Evolutionary conservation across 2,329 filamentous ascomycete species (phyloP), one percentile per base, ranked within the genome.

Genomic region (Talaromyces sp.): DNA sequence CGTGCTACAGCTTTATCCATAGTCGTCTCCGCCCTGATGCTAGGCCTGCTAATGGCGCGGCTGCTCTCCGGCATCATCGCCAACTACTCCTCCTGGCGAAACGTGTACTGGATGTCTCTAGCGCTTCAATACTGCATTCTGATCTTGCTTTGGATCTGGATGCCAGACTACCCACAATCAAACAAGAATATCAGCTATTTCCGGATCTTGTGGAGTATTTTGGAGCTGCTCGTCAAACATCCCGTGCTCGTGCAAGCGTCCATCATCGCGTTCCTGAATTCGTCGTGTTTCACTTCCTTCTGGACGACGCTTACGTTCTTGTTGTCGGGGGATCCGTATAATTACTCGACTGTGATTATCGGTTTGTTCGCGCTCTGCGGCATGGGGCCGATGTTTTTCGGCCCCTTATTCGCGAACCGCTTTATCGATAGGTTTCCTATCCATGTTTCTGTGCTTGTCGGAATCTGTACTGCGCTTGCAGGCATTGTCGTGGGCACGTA

Each of bases 301-400:
- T 91, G 89, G 89, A 91, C 89, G 0, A 94, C 91, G 0, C 76
- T 95, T 43, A 94, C 90, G 0, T 96, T 96, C 73, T 82, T 95
- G 5, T 85, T 96, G 19, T 86, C 90, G 0, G 88, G 85, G 0
- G 78, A 84, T 2, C 90, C 91, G 0, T 96, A 92, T 72, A 75
- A 83, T 62, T 93, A 90, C 73, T 79, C 83, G 0, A 86, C 89
- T 0, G 74, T 92, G 0, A 82, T 84, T 3, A 93, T 95, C 59
- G 91, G 91, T 0, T 81, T 95, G 4, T 95, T 95, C 74, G 90
- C 90, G 0, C 80, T 96, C 3, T 90, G 93, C 61, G 91, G 90
- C 1, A 86, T 95, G 13, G 86, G 83, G 0, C 86, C 87, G 11
- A 91, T 95, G 75, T 73, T 86, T 22, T 76, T 87, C 9, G 88